Conservation (phyloP, 2,329 filamentous ascomycete species). For the Pyricularia pennisetigena region DNA sequence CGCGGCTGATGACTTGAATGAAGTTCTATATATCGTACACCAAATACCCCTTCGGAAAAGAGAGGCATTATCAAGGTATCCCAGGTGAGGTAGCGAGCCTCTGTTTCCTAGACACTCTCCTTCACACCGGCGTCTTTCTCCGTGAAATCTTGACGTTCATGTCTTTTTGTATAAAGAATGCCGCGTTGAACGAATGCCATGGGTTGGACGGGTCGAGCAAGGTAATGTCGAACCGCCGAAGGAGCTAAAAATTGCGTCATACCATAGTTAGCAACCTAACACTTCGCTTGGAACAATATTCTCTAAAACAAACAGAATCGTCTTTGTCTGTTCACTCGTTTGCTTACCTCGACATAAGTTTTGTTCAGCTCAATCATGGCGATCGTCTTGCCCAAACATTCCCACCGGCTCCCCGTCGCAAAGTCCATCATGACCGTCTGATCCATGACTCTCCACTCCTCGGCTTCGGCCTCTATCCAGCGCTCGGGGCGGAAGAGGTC, state of each 20-base stretch:
- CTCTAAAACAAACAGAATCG: background rate
- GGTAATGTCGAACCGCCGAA: conserved; percentile 16
- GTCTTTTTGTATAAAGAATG: conserved; percentile 17
- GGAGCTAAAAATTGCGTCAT: conserved; percentile 11
- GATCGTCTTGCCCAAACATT: conserved; percentile 28
- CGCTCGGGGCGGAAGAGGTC: conserved; percentile 50
- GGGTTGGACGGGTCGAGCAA: conserved; percentile 16
- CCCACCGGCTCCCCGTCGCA: conserved; percentile 16
- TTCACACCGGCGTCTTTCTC: conserved; percentile 3
- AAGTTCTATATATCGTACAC: background rate
- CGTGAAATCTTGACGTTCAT: conserved; percentile 13
- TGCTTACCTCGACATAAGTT: conserved; percentile 26
- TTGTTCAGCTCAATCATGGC: conserved; percentile 31
- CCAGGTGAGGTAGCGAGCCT: background rate
- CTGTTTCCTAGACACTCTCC: background rate
- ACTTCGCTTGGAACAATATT: too few species aligned
- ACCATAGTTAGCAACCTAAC: background rate
- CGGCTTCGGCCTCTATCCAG: conserved; percentile 37
- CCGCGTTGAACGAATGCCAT: conserved; percentile 20
- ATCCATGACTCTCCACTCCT: conserved; percentile 18
- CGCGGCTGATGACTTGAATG: too few species aligned
- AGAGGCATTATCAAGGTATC: background rate
- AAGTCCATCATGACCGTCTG: conserved; percentile 11
- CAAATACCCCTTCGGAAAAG: background rate
- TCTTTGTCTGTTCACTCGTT: background rate